Conservation (phyloP, 257 asterid species). For the Solanum lycopersicoides region DNA sequence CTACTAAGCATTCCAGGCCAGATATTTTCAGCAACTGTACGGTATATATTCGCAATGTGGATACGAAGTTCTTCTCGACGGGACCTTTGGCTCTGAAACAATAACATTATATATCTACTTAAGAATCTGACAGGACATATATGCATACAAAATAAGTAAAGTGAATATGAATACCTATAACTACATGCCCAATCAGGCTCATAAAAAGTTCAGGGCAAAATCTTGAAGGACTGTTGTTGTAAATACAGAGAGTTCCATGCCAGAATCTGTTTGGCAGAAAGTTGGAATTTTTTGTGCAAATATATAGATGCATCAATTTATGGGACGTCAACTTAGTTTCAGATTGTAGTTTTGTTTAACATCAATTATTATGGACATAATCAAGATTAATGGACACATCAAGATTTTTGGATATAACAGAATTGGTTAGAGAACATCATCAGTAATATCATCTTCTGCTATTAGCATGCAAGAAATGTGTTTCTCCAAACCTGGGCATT, state of each 20-base stretch:
- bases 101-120: neutral
- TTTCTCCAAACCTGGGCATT: neutral
- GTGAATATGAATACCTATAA: neutral
- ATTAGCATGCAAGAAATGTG: neutral
- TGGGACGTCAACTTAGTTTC: neutral
- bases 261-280: neutral
- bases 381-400: neutral
- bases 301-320: neutral
- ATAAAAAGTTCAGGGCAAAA: neutral
- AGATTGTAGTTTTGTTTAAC: neutral
- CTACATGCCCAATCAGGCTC: neutral
- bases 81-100: constrained; percentile 81
- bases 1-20: constrained; percentile 98
- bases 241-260: neutral
- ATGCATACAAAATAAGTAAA: neutral
- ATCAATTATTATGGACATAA: neutral
- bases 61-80: constrained; percentile 96
- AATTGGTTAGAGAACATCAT: neutral
- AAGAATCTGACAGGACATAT: neutral
- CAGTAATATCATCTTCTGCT: neutral
- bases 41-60: constrained; percentile 80
- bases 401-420: neutral
- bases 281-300: neutral
- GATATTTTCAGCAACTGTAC: constrained; percentile 81
- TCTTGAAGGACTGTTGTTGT: neutral